Percentiles rank a stretch among this genome's conserved stretches.
These are phyloP conservation scores for Plasmopara viticola DNA, from an alignment of 352 stramenopile species.

Conservation along the genomic window DNA sequence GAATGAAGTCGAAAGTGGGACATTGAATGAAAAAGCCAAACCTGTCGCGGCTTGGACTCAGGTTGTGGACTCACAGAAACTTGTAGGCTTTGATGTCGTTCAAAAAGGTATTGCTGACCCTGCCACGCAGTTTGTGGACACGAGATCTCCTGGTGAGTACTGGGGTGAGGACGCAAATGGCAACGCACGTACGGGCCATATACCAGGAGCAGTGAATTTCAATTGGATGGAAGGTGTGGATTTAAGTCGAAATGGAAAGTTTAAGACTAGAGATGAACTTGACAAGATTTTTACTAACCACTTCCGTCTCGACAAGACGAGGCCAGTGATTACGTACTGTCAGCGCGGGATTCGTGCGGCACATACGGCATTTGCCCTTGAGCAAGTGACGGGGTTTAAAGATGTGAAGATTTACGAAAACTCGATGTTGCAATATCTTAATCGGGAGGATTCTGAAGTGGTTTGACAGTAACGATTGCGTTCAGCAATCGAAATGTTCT, in stretches of 20 bases:
- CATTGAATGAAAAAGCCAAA: conserved; percentile 8
- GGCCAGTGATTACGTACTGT: conserved; percentile 68
- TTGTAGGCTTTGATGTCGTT: conserved; percentile 26
- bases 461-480: conserved; percentile 16
- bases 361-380: conserved; percentile 60
- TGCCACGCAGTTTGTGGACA: conserved; percentile 29
- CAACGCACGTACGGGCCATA: conserved; percentile 39
- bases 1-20: conserved; percentile 35
- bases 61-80: conserved; percentile 13
- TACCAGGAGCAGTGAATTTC: conserved; percentile 65
- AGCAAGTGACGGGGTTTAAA: conserved; percentile 44
- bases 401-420: conserved; percentile 48
- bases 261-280: conserved; percentile 55
- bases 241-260: conserved; percentile 35
- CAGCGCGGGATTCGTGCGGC: conserved; percentile 63
- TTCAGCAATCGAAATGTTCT: no score
- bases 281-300: conserved; percentile 35
- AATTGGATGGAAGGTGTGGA: conserved; percentile 67
- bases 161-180: conserved; percentile 22
- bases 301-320: conserved; percentile 36
- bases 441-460: conserved; percentile 56
- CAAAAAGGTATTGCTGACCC: conserved; percentile 27
- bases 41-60: conserved; percentile 10
- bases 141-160: conserved; percentile 27
- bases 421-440: conserved; percentile 79